Base-by-base conservation (phyloP, 2,329 filamentous ascomycete genomes). In the Diplodia sapinea region DNA sequence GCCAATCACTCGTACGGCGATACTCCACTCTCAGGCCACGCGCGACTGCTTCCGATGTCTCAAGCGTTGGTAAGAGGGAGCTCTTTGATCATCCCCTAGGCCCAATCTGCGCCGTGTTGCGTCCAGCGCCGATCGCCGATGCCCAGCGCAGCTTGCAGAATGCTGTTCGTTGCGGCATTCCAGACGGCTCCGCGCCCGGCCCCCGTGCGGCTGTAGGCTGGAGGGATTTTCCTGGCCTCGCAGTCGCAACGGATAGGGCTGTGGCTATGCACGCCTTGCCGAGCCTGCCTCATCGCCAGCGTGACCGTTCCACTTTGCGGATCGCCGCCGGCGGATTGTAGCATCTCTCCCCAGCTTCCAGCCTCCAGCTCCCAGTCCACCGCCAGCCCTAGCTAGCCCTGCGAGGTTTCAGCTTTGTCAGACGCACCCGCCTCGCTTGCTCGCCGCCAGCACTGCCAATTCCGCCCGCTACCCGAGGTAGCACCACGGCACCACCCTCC, bases 401-500 rank as follows among this genome's bases (percentile, higher is more conserved):
- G 54, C 55, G 33, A 59, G 56, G 54, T 67, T 67, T 61, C 65
- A 67, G 54, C 56, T 67, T 67, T 61, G 65, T 67, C 65, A 61
- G 56, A 61, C 65, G 54, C 65, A 33, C 47, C 55, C 36, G 33
- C 29, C 51, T 68, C 66, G 50, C 57, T 61, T 50, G 65, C 65
- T 26, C 54, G 51, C 31, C 31, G 31, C 31, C 31, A 33, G 31
- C 31, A 33, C 33, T 17, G 52, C 33, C 40, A 61, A 36, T 43
- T 52, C 54, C 49, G 52, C 50, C 9, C 51, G 12, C 36, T 66
- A 51, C 43, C 54, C 50, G 50, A 61, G 31, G 43, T 59, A 63
- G 57, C 66, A 67, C 69, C 51, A 50, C 68, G 57, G 57, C 66
- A 67, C 69, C 51, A 50, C 68, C 65, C 55, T 55, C 40, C n/a